Evolutionary conservation across 1,284 basidiomycete species (phyloP), one percentile per base, ranked within the genome.

Genomic region (Trametes versicolor): DNA sequence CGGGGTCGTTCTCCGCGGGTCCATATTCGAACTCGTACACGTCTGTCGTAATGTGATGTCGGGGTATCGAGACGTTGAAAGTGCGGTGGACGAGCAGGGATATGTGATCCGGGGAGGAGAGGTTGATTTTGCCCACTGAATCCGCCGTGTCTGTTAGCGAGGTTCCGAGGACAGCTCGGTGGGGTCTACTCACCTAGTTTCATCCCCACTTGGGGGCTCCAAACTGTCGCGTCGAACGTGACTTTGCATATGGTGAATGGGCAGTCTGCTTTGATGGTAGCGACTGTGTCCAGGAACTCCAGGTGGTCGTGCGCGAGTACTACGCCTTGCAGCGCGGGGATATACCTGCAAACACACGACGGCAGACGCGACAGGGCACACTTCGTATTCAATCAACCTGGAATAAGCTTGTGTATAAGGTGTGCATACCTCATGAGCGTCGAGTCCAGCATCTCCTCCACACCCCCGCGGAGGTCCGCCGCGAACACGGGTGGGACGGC

Each of bases 1-100:
- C 89, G 4, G 91, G 89, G 66, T 94, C 91, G 70, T 91, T 91
- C 73, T 91, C 90, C 19, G 87, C 86, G 0, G 91, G 83, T 4
- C 89, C 92, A 68, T 96, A 90, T 75, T 98, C 94, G 72, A 97
- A 99, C 67, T 91, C 87, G 89, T 93, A 99, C 58, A 87, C 79
- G 53, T 93, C 90, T 25, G 79, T 82, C 3, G 90, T 94, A 73
- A 99, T 95, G 77, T 99, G 97, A 73, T 94, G 88, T 60, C 94
- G 89, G 0, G 96, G 95, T 77, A 99, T 98, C 9, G 96, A 97
- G 17, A 96, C 95, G 78, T 99, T 99, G 85, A 99, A 99, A 8
- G 95, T 97, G 61, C 92, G 91, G 73, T 98, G 95, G 5, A 98
- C 85, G 58, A 99, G 91, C 13, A 99, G 83, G 0, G 96, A 96